Base-by-base conservation (phyloP, 306 rosid species). In the Delonix regia region DNA sequence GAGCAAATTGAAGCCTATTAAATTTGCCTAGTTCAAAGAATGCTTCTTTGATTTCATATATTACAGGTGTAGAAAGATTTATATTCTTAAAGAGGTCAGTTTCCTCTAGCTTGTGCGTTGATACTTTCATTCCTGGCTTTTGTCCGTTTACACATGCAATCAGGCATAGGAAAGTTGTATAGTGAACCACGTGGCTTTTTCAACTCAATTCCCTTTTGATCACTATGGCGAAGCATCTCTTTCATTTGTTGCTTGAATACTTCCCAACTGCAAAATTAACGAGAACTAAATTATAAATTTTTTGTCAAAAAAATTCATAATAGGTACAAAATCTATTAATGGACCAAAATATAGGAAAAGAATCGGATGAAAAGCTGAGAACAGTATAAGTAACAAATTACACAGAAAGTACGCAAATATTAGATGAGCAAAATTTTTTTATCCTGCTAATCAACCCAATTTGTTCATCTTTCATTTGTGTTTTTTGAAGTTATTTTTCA, bases 161-260 rank as follows among this genome's bases (percentile, higher is more conserved):
- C 99, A 24, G 99, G 99, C 97, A 88, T 86, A 41, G 99, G 99
- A 91, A 92, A 94, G 41, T 87, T 94, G 69, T 89, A 94, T 13
- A 95, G 87, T 44, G 97, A 92, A 1, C 82, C 97, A 44, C 90
- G 83, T 19, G 90, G 65, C 80, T 92, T 95, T 78, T 89, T 92
- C 86, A 91, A 36, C 82, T 95, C 98, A 27, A 78, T 76, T 74
- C 97, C 98, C 82, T 90, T 93, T 71, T 79, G 84, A 81, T 95
- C 98, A 62, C 92, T 95, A 72, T 82, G 93, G 52, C 70, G 88
- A 81, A 92, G 96, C 99, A 95, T 93, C 66, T 88, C 97, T 73
- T 77, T 90, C 94, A 88, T 85, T 79, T 87, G 98, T 51, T 80
- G 86, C 73, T 78, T 74, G 69, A 89, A 89, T 86, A 84, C 86